Evolutionary conservation across 805 yeast species (phyloP).

Genomic region (Candida dendrica): DNA sequence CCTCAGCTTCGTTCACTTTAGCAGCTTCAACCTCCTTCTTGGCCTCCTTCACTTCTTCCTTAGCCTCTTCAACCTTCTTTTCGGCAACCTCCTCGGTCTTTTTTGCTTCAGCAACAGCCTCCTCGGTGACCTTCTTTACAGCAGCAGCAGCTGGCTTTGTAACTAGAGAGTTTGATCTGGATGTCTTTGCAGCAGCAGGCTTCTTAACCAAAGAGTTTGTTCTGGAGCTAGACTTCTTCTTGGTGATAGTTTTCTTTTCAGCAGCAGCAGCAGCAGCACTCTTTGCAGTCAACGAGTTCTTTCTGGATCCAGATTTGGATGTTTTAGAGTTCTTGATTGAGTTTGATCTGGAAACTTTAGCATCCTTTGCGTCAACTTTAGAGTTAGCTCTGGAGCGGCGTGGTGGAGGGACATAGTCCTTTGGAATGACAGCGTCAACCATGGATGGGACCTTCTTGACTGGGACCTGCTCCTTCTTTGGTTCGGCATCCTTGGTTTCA

Average conservation of each 20-base stretch:
- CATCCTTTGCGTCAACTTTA: background rate
- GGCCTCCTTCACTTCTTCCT: background rate
- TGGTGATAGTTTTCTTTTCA: too few relatives aligned
- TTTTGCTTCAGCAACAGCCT: background rate
- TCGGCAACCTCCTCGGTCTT: background rate
- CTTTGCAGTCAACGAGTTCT: background rate
- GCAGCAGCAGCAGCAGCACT: background rate
- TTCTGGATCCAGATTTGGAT: background rate
- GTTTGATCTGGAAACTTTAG: background rate
- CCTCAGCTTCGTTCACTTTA: background rate
- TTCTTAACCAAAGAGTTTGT: background rate
- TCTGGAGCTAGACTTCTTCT: background rate
- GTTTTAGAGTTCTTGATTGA: background rate
- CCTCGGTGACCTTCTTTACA: background rate
- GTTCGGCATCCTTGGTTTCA: background rate
- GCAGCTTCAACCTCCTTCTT: background rate
- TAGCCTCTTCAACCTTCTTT: slow-evolving; percentile 1
- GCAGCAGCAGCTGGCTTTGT: background rate
- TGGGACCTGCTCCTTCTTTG: background rate
- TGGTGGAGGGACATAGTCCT: slow-evolving; percentile 4
- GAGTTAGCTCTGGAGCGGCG: background rate
- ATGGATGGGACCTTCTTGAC: slow-evolving; percentile 1
- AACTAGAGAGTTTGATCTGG: background rate
- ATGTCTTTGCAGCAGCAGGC: background rate
- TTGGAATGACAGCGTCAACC: slow-evolving; percentile 6